Evolutionary conservation across 2,329 filamentous ascomycete genomes (phyloP), one percentile per base, ranked within the genome.

Genomic region (Hymenoscyphus infarciens): DNA sequence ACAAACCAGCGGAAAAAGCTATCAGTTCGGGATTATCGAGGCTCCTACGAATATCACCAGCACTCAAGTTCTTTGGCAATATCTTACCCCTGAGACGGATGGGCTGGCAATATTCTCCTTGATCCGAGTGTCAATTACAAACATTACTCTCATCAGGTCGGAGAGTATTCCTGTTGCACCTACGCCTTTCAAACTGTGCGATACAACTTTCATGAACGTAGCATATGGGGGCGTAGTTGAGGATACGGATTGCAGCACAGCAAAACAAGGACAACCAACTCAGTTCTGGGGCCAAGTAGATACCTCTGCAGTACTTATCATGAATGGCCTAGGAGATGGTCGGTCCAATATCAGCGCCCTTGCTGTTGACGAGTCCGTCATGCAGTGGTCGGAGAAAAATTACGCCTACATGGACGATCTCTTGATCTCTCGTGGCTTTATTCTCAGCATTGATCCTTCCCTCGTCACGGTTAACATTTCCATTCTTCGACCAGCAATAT

Each of bases 111-210:
- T 42, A 13, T 61, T 56, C 52, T 56, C 52, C 2, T 22, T 61
- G 22, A 38, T 61, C 22, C 59, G 59, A 22, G 56, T 61, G 6
- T 42, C 53, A 19, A 7, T 56, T 3, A 56, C 59, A 22, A 61
- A 61, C 27, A 61, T 61, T 19, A 61, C 59, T 10, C 38, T 61
- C 16, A 45, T 61, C 11, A 16, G 59, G 10, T 61, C 59, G 11
- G 59, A 61, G 35, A 49, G 15, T 13, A 39, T 61, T 13, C 27
- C 35, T 1, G 16, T n/a, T 15, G 52, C 52, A 5, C 52, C 35
- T 10, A 42, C 3, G 22, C 27, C 59, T 16, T 49, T 39, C 52
- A 25, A 29, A 29, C 35, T 22, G 1, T 61, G 59, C 35, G 53
- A 61, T 33, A 39, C 35, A 1, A 35, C 59, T 1, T 61, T 56